Conservation (phyloP, 2,329 filamentous ascomycete species). For the Stemphylium lycopersici region DNA sequence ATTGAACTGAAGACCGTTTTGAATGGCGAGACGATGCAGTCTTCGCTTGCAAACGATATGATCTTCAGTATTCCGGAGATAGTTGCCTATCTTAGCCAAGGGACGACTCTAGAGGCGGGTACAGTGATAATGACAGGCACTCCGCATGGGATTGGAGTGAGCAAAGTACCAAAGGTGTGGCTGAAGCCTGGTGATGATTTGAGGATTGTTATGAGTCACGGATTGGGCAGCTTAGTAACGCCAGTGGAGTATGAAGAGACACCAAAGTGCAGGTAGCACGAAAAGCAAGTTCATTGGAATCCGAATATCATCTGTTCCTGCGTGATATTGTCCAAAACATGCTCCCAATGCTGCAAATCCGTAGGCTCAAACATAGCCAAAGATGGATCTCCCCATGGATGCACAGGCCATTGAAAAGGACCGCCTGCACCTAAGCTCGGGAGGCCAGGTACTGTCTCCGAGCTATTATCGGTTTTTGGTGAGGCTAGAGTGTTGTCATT, state of each 20-base stretch:
- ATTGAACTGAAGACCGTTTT: slow-evolving; percentile 52
- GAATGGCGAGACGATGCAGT: slow-evolving; percentile 55
- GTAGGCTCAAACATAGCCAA: slow-evolving; percentile 6
- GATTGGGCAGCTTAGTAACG: slow-evolving; percentile 24
- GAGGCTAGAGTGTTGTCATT: slow-evolving; percentile 3
- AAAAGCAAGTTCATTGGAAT: not conserved
- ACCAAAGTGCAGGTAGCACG: not conserved
- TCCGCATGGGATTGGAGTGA: slow-evolving; percentile 52
- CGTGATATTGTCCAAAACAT: slow-evolving; percentile 25
- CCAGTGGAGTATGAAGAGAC: slow-evolving; percentile 20
- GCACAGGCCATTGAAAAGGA: slow-evolving; percentile 23
- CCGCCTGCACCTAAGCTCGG: slow-evolving; percentile 11
- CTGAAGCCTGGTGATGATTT: slow-evolving; percentile 50
- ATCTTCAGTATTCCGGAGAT: slow-evolving; percentile 53
- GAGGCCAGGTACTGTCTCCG: slow-evolving; percentile 7
- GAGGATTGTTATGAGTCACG: slow-evolving; percentile 45
- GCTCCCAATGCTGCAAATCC: slow-evolving; percentile 26
- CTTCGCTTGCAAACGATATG: slow-evolving; percentile 51
- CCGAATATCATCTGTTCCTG: slow-evolving; percentile 15
- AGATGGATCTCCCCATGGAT: slow-evolving; percentile 21
- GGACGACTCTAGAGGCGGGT: slow-evolving; percentile 49
- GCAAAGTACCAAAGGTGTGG: slow-evolving; percentile 50
- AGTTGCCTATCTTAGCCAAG: slow-evolving; percentile 52
- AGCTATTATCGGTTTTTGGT: slow-evolving; percentile 11
- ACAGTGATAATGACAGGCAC: slow-evolving; percentile 56